Evolutionary conservation across 345 rosid genomes (phyloP).

Genomic region (Turritis glabra): DNA sequence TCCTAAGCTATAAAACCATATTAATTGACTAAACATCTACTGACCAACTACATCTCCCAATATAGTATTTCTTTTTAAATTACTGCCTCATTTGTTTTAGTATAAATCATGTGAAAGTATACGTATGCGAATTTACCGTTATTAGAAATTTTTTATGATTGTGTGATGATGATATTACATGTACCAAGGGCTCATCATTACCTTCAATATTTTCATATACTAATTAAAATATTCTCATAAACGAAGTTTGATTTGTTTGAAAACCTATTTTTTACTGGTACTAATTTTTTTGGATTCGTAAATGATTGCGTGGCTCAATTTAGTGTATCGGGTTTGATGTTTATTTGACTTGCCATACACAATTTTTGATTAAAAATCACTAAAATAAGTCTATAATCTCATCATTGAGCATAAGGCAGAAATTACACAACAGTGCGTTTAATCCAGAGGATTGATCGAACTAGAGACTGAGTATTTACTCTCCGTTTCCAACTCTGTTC

Average conservation of each 20-base stretch:
- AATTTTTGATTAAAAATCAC: no score
- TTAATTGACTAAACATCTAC: no score
- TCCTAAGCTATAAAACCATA: no score
- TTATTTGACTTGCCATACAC: background rate
- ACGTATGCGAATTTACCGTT: background rate
- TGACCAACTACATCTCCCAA: background rate
- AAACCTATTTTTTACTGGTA: background rate
- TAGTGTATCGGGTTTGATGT: conserved; percentile 11
- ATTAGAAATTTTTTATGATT: conserved; percentile 12
- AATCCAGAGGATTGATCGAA: no score
- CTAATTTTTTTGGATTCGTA: conserved; percentile 9
- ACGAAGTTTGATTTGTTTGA: conserved; percentile 14
- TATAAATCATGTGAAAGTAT: background rate
- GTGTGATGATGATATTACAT: conserved; percentile 19
- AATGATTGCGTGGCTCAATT: conserved; percentile 19
- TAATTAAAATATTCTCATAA: background rate
- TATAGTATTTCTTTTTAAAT: no score
- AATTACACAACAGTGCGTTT: no score
- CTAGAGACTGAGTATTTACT: no score
- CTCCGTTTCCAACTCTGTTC: no score
- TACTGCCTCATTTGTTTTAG: no score
- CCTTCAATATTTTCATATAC: background rate
- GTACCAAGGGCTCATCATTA: background rate
- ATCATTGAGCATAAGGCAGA: no score
- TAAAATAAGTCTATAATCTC: no score